Evolutionary conservation across 257 asterid species (phyloP).

Genomic region (Fraxinus excelsior): DNA sequence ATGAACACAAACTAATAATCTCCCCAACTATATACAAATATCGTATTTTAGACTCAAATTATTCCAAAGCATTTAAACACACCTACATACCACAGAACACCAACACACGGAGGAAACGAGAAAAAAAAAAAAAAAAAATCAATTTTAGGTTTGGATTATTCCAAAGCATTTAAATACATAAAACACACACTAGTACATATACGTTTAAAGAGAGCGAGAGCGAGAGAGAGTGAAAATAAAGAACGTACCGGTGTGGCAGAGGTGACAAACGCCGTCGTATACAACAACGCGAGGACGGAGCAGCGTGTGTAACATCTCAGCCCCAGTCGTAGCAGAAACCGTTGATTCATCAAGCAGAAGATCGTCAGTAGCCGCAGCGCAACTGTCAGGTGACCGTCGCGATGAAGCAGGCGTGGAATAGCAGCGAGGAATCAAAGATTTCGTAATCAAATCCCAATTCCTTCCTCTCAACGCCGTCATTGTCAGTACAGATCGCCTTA

Average conservation of each 20-base stretch:
- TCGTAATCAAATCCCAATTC: slow-evolving; percentile 18
- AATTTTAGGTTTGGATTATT: too few species aligned
- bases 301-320: slow-evolving; percentile 37
- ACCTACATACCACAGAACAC: too few species aligned
- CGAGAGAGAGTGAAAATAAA: not conserved
- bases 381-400: slow-evolving; percentile 30
- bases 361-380: slow-evolving; percentile 40
- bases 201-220: too few species aligned
- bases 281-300: slow-evolving; percentile 82
- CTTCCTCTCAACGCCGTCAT: slow-evolving; percentile 14
- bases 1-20: not conserved
- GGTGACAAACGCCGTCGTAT: slow-evolving; percentile 93
- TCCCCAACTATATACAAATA: too few species aligned
- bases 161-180: not conserved
- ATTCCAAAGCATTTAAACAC: too few species aligned
- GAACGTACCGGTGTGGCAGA: slow-evolving; percentile 69
- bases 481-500: slow-evolving; percentile 23
- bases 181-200: not conserved
- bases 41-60: too few species aligned
- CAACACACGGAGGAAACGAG: too few species aligned
- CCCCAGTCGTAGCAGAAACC: slow-evolving; percentile 21
- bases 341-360: slow-evolving; percentile 23
- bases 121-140: too few species aligned
- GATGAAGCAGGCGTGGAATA: slow-evolving; percentile 29
- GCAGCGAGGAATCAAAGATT: slow-evolving; percentile 16